phyloP scores from a whole-genome alignment of 2,329 filamentous ascomycete species.

The Microdochium bolleyi region DNA sequence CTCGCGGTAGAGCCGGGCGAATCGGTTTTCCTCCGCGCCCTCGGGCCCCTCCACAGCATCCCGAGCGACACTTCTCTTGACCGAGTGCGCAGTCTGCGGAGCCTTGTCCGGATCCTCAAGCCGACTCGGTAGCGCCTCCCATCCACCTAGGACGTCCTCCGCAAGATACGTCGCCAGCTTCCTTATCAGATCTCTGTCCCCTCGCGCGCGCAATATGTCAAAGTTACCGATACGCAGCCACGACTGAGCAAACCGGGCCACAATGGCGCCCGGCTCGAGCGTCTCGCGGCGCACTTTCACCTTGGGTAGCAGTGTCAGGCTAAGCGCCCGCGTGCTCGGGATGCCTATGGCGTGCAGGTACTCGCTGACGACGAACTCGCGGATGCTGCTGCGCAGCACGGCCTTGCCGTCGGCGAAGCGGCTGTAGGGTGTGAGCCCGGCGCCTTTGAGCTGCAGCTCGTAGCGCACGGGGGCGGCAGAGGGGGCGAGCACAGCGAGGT shows the following conservation, averaged over 20 bases:
- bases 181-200: constrained; percentile 67
- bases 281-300: constrained; percentile 69
- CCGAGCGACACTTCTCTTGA: constrained; percentile 43
- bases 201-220: constrained; percentile 77
- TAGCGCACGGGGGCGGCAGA: constrained; percentile 46
- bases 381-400: constrained; percentile 83
- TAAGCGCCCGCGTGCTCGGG: constrained; percentile 78
- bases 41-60: constrained; percentile 58
- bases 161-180: constrained; percentile 75
- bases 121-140: constrained; percentile 69
- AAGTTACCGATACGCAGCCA: constrained; percentile 96
- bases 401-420: constrained; percentile 95
- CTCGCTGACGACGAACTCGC: constrained; percentile 91
- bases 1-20: constrained; percentile 78
- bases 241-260: constrained; percentile 80
- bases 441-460: constrained; percentile 91
- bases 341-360: constrained; percentile 78
- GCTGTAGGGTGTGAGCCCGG: constrained; percentile 87
- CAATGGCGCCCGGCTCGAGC: constrained; percentile 84
- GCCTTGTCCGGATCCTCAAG: constrained; percentile 43
- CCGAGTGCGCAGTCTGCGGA: constrained; percentile 28
- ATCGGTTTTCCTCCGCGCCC: constrained; percentile 73
- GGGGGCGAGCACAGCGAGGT: background rate
- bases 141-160: constrained; percentile 80
- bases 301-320: constrained; percentile 69